Percentiles rank a stretch among this genome's conserved stretches.
Evolutionary conservation across 2,329 filamentous ascomycete genomes (phyloP).

Genomic region (Bertia moriformis): DNA sequence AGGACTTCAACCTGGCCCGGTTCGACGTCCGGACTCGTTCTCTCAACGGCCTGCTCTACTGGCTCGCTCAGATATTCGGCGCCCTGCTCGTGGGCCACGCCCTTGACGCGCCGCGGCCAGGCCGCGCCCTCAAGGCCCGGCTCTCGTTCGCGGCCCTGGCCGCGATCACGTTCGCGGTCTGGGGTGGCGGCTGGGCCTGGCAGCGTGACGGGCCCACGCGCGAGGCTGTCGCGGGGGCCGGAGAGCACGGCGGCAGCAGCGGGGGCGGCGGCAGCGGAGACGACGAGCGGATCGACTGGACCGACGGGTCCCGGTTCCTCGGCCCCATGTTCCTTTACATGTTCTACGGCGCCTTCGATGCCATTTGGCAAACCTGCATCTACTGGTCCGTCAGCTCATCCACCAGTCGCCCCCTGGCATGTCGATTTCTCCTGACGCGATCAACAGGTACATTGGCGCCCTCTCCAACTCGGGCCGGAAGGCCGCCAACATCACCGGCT

Average conservation of each 20-base stretch:
- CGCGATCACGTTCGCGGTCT: constrained; percentile 59
- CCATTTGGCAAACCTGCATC: constrained; percentile 74
- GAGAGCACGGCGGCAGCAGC: too few relatives aligned
- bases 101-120: constrained; percentile 45
- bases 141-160: constrained; percentile 46
- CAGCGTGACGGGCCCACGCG: constrained; percentile 46
- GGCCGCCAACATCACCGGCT: constrained; percentile 79
- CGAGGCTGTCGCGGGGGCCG: constrained; percentile 12
- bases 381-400: constrained; percentile 52
- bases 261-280: too few relatives aligned
- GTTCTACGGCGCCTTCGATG: constrained; percentile 81
- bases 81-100: constrained; percentile 59
- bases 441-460: constrained; percentile 69
- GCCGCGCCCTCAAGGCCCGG: constrained; percentile 56
- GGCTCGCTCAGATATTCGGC: constrained; percentile 63
- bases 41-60: constrained; percentile 68
- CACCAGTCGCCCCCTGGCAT: constrained; percentile 1
- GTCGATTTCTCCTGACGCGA: constrained; percentile 2
- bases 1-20: constrained; percentile 51
- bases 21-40: constrained; percentile 60
- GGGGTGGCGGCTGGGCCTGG: constrained; percentile 73
- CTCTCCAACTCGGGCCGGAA: constrained; percentile 86
- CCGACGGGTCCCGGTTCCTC: constrained; percentile 44
- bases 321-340: constrained; percentile 69
- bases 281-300: constrained; percentile 21